Evolutionary conservation across 176 grass and related monocot species (phyloP).

Genomic region (Oryza meridionalis): DNA sequence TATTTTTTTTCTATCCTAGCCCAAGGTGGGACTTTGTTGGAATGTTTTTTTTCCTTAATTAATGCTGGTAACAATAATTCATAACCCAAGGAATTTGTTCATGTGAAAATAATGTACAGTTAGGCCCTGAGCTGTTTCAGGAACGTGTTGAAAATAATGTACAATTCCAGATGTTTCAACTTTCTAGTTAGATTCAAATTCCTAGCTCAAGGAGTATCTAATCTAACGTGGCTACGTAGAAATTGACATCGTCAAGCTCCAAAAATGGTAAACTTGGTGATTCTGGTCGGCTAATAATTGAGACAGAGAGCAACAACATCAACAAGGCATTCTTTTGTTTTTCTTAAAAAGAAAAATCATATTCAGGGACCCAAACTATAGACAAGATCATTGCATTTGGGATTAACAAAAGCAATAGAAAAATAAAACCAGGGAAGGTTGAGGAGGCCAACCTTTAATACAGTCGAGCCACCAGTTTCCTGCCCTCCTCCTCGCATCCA

Average conservation of each 20-base stretch:
- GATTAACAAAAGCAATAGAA: slow-evolving; percentile 29
- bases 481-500: not conserved
- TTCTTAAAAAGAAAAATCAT: not conserved
- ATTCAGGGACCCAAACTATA: not conserved
- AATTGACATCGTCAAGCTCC: too few species aligned
- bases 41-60: too few species aligned
- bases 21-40: too few species aligned
- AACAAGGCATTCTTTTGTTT: not conserved
- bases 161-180: not conserved
- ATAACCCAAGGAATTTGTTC: too few species aligned
- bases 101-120: not conserved
- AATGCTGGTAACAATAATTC: too few species aligned
- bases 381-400: slow-evolving; percentile 36
- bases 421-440: slow-evolving; percentile 14
- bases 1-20: too few species aligned
- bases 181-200: not conserved
- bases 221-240: not conserved
- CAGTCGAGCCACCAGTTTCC: slow-evolving; percentile 28
- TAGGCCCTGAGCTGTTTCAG: too few species aligned
- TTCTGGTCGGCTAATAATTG: not conserved
- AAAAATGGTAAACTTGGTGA: too few species aligned
- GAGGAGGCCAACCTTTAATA: slow-evolving; percentile 38
- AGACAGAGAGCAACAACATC: not conserved
- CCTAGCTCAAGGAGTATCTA: not conserved
- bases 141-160: not conserved